phyloP scores from a whole-genome alignment of 108 stramenopile genomes.

The Nitzschia palea region DNA sequence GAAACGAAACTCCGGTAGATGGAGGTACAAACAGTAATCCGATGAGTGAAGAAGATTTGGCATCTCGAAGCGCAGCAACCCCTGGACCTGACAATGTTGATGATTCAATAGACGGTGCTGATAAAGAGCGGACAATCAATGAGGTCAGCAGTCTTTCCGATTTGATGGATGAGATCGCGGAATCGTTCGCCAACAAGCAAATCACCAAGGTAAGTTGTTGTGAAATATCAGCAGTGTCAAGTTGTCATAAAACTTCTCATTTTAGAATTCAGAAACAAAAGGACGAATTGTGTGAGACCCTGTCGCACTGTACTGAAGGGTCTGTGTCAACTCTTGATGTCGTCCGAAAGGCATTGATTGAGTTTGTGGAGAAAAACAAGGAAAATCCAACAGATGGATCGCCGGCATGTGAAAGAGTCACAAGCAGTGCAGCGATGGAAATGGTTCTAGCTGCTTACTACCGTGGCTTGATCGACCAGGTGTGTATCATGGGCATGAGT shows the following conservation, averaged over 20 bases:
- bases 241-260: background rate
- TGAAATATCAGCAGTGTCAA: background rate
- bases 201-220: background rate
- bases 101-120: too few species aligned
- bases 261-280: background rate
- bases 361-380: background rate
- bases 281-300: slow-evolving; percentile 13
- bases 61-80: too few species aligned
- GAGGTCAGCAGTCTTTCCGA: too few species aligned
- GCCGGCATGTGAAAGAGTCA: too few species aligned
- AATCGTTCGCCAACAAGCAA: background rate
- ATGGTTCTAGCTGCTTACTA: slow-evolving; percentile 23
- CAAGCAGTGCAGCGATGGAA: slow-evolving; percentile 16
- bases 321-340: too few species aligned
- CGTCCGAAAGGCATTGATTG: background rate
- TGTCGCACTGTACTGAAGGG: too few species aligned
- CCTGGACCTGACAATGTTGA: too few species aligned
- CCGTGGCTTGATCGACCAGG: slow-evolving; percentile 21
- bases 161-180: slow-evolving; percentile 3
- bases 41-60: too few species aligned
- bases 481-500: background rate
- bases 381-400: too few species aligned
- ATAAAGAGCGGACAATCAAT: too few species aligned
- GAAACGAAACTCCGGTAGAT: background rate
- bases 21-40: too few species aligned